A percentile compares a stretch with the other conserved stretches of the same genome.
Conservation (phyloP, 2,329 filamentous ascomycete genomes). For the Sclerotinia spermophila region DNA sequence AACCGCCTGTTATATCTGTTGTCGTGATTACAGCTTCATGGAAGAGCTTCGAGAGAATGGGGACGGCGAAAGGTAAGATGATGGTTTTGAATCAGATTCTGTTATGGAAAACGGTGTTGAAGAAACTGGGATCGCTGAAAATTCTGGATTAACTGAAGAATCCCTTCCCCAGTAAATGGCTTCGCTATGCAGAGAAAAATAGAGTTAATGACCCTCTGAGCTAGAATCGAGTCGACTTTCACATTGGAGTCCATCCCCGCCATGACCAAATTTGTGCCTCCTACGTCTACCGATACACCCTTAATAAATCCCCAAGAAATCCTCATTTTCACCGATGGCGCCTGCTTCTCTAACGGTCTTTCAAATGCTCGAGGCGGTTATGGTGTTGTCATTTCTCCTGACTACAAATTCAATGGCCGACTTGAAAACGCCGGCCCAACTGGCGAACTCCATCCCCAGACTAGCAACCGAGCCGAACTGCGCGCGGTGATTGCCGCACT, state of each 20-base stretch:
- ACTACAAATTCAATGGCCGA: neutral
- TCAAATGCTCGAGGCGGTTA: neutral
- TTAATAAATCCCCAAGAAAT: neutral
- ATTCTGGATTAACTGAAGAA: too few relatives aligned
- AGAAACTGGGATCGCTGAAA: too few relatives aligned
- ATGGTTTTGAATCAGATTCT: too few relatives aligned
- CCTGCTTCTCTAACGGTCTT: neutral
- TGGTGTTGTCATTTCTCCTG: neutral
- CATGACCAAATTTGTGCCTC: neutral
- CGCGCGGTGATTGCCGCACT: conserved; percentile 51
- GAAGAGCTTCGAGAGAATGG: neutral
- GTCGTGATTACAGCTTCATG: neutral
- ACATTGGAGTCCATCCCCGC: neutral
- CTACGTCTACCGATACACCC: neutral
- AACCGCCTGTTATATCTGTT: neutral
- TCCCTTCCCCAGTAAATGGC: too few relatives aligned
- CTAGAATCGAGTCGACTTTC: neutral
- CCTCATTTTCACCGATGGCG: neutral
- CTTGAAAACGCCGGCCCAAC: conserved; percentile 20
- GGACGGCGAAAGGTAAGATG: too few relatives aligned
- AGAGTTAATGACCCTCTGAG: too few relatives aligned
- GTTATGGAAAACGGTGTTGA: too few relatives aligned
- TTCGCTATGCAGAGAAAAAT: too few relatives aligned
- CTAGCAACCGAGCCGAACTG: conserved; percentile 53
- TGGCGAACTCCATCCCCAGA: conserved; percentile 36